phyloP scores from a whole-genome alignment of 192 early-diverging fungal species.

The Coemansia sp. region DNA sequence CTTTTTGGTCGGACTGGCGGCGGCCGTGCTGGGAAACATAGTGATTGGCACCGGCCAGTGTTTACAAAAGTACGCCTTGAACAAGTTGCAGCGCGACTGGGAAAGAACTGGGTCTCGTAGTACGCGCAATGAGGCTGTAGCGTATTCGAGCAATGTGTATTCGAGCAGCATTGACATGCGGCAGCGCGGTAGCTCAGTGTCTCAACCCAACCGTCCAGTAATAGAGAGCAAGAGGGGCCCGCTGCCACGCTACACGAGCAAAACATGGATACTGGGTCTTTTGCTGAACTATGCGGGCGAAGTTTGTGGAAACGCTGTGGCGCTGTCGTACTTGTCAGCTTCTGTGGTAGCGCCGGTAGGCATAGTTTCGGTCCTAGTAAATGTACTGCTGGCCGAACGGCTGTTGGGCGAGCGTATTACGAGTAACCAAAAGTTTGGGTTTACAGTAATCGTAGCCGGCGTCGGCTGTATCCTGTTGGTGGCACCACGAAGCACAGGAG shows the following conservation, averaged over 20 bases:
- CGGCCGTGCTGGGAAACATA: slow-evolving; percentile 47
- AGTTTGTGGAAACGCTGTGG: slow-evolving; percentile 49
- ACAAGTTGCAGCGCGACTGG: slow-evolving; percentile 38
- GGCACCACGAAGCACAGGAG: slow-evolving; percentile 39
- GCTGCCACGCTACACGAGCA: slow-evolving; percentile 38
- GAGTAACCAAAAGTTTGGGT: slow-evolving; percentile 44
- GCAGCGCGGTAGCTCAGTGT: slow-evolving; percentile 11
- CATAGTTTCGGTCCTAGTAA: slow-evolving; percentile 47
- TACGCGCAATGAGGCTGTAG: slow-evolving; percentile 6
- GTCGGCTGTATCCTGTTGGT: slow-evolving; percentile 45
- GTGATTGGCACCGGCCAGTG: slow-evolving; percentile 54
- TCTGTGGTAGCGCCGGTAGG: slow-evolving; percentile 52
- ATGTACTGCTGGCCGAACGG: slow-evolving; percentile 42
- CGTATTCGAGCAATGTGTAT: slow-evolving; percentile 7
- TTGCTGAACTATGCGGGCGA: slow-evolving; percentile 51
- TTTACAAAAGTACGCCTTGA: slow-evolving; percentile 52
- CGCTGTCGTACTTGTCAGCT: slow-evolving; percentile 51
- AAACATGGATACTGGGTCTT: slow-evolving; percentile 41
- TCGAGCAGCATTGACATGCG: slow-evolving; percentile 22
- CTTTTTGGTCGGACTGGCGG: slow-evolving; percentile 40
- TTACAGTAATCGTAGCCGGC: slow-evolving; percentile 41
- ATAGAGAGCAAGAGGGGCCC: slow-evolving; percentile 2
- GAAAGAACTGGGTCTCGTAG: slow-evolving; percentile 16
- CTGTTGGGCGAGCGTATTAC: slow-evolving; percentile 51
- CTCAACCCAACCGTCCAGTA: neutral